Base-by-base conservation (phyloP, 2,329 filamentous ascomycete species). In the Aureobasidium leucospermi region DNA sequence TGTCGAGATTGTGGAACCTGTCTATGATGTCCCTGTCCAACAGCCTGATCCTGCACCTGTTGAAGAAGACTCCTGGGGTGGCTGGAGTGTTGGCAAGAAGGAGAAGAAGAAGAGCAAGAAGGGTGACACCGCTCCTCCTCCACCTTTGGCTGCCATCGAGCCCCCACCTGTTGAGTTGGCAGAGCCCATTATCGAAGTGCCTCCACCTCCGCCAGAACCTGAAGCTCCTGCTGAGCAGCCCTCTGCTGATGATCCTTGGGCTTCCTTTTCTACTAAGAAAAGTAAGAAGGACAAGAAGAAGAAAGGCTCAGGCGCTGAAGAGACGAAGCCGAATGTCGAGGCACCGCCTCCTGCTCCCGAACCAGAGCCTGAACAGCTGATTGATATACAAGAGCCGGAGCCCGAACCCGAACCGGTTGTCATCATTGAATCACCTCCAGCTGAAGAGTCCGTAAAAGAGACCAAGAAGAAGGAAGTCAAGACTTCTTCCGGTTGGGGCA, bases 51-150 rank as follows among this genome's bases (percentile, higher is more conserved):
- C 59, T 49, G 71, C 69, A 59, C 66, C 68, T 43, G 66, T 68
- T 6, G 70, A 73, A 59, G 71, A 73, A 28, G 70, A 72, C 53
- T 60, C 65, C 8, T 68, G 67, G 65, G 58, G 48, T 28, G 55
- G 61, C 13, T 65, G 63, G 57, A 73, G 74, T 61, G 71, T 74
- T 28, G 74, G 76, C 10, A 82, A 82, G 66, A 83, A 82, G 62
- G 68, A 74, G 48, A 83, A 82, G 71, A 80, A 81, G 67, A 83
- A 83, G 68, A 71, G 73, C 45, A 81, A 78, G 66, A 83, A 82
- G 66, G 72, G 75, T 13, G 60, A 62, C 28, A 78, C 82, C 60
- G 71, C 81, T 46, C 74, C 74, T 61, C 74, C 76, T 38, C 72
- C 79, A 64, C 75, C 80, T 62, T 76, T 79, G 62, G 76, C 78